Conservation (phyloP, 495 filamentous ascomycete species). For the Recurvomyces mirabilis region DNA sequence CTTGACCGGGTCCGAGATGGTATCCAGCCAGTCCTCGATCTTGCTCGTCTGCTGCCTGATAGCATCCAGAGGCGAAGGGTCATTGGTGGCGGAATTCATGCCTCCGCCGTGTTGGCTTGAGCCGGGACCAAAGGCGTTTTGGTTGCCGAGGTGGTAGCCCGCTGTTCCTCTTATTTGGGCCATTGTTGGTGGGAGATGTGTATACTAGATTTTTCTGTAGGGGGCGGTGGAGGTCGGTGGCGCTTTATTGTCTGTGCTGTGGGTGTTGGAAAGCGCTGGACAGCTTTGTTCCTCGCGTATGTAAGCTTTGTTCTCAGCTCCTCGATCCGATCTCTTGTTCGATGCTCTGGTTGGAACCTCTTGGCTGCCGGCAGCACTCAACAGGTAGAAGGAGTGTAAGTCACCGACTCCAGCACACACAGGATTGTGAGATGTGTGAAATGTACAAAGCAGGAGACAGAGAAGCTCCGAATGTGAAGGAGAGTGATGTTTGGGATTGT, state of each 20-base stretch:
- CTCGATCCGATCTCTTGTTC: too few relatives aligned
- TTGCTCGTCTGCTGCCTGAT: slow-evolving; percentile 94
- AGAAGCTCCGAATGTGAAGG: slow-evolving; percentile 96
- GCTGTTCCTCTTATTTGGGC: slow-evolving; percentile 94
- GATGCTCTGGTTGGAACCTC: slow-evolving; percentile 71
- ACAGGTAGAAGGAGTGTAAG: slow-evolving; percentile 99
- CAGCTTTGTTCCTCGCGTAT: too few relatives aligned
- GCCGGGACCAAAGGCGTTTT: slow-evolving; percentile 39
- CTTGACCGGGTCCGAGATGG: slow-evolving; percentile 79
- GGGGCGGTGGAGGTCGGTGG: slow-evolving; percentile 81
- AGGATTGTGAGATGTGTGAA: slow-evolving; percentile 77
- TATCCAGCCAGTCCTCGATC: slow-evolving; percentile 92
- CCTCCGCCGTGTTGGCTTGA: too few relatives aligned
- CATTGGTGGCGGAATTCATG: slow-evolving; percentile 43
- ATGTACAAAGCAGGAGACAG: slow-evolving; percentile 99
- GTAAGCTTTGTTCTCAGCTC: too few relatives aligned
- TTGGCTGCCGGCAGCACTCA: slow-evolving; percentile 43
- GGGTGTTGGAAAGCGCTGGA: too few relatives aligned
- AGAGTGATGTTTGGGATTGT: too few relatives aligned
- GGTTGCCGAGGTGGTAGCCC: slow-evolving; percentile 79
- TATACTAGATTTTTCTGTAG: slow-evolving; percentile 99
- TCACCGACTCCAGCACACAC: slow-evolving; percentile 88
- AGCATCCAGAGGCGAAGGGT: slow-evolving; percentile 79
- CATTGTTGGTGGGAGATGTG: slow-evolving; percentile 58
- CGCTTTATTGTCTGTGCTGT: too few relatives aligned